A percentile compares a stretch with the other conserved stretches of the same genome.
phyloP scores from a whole-genome alignment of 495 filamentous ascomycete species.

The Cercophora sp. region DNA sequence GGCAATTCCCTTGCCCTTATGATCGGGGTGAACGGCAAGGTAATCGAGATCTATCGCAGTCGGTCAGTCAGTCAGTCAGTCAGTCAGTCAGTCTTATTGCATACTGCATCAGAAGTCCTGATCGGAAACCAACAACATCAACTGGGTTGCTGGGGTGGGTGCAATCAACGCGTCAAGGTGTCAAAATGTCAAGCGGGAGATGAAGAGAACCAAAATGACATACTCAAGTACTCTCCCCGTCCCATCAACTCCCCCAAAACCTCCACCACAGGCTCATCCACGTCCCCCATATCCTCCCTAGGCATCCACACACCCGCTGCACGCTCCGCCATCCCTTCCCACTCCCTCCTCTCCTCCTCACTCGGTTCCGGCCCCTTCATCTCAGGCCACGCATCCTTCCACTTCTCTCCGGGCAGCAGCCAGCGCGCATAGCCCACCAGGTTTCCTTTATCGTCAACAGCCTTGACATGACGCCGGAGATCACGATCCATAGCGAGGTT shows the following conservation, averaged over 20 bases:
- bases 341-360: neutral
- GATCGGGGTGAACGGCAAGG: neutral
- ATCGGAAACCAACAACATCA: too few relatives aligned
- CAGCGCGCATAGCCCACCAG: neutral
- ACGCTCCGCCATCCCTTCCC: neutral
- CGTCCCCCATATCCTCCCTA: neutral
- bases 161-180: too few relatives aligned
- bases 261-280: neutral
- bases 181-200: too few relatives aligned
- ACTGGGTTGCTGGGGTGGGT: too few relatives aligned
- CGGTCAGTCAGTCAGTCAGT: neutral
- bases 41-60: neutral
- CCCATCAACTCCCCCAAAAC: too few relatives aligned
- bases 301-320: neutral
- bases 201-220: too few relatives aligned
- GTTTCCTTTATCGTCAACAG: neutral
- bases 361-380: neutral
- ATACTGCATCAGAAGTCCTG: neutral
- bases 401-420: neutral
- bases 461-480: neutral
- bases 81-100: neutral
- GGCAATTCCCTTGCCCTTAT: neutral
- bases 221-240: too few relatives aligned
- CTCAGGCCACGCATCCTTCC: neutral
- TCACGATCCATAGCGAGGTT: neutral